Conservation (phyloP, 1,139 yeast genomes). For the Candida sojae region DNA sequence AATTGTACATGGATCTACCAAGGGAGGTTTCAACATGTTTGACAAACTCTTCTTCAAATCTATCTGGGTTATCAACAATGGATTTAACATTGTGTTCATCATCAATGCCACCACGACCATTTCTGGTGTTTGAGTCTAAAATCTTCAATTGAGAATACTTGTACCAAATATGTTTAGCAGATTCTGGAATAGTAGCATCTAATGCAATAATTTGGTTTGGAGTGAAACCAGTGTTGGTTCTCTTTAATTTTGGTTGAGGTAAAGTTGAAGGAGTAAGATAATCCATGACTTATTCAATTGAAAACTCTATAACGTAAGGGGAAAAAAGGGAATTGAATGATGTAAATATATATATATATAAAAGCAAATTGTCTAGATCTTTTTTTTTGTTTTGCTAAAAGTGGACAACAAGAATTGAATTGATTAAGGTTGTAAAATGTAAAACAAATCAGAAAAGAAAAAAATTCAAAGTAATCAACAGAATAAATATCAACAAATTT, state of each 20-base stretch:
- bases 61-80: slow-evolving; percentile 38
- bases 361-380: no score
- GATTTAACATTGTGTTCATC: slow-evolving; percentile 10
- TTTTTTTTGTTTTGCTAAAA: no score
- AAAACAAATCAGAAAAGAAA: no score
- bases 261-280: slow-evolving; percentile 43
- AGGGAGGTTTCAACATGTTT: slow-evolving; percentile 86
- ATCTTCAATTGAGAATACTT: slow-evolving; percentile 50
- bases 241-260: slow-evolving; percentile 50
- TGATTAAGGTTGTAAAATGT: no score
- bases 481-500: no score
- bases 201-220: slow-evolving; percentile 85
- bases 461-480: no score
- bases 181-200: slow-evolving; percentile 79
- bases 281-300: slow-evolving; percentile 27
- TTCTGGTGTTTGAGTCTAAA: slow-evolving; percentile 22
- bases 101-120: slow-evolving; percentile 3
- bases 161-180: slow-evolving; percentile 76
- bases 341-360: no score
- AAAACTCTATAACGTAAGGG: not conserved
- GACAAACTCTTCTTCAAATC: slow-evolving; percentile 69
- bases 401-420: no score
- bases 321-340: not conserved
- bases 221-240: slow-evolving; percentile 88
- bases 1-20: slow-evolving; percentile 87